Percentiles rank a stretch among this genome's conserved stretches.
Conservation (phyloP, 2,329 filamentous ascomycete species). For the Alternaria atra region DNA sequence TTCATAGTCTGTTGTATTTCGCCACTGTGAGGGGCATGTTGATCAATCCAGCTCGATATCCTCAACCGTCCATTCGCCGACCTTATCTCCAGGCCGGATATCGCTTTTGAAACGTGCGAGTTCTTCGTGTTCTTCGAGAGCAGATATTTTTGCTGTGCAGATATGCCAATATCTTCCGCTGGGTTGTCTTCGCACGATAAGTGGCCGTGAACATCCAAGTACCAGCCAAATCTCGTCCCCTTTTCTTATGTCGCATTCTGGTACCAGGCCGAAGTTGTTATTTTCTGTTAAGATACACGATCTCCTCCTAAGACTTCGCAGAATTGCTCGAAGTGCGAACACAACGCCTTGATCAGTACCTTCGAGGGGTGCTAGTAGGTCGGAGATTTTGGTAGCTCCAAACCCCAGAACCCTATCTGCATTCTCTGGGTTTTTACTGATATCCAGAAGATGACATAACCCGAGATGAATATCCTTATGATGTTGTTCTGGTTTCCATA, state of each 20-base stretch:
- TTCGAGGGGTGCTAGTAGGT: no score
- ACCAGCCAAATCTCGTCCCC: not conserved
- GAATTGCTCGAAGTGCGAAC: not conserved
- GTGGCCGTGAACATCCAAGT: not conserved
- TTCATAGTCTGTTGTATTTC: not conserved
- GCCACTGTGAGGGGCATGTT: no score
- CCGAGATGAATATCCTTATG: no score
- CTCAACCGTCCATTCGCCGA: not conserved
- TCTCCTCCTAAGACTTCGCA: not conserved
- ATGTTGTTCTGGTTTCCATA: no score
- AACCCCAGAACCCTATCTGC: no score
- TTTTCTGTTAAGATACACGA: not conserved
- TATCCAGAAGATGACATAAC: no score
- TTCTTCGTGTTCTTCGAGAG: not conserved
- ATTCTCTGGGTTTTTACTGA: no score
- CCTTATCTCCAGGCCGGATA: not conserved
- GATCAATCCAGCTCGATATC: not conserved
- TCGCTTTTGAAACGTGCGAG: fast-evolving
- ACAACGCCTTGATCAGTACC: not conserved
- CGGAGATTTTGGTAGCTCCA: no score
- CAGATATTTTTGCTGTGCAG: not conserved
- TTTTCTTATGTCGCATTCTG: not conserved
- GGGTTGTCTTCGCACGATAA: not conserved
- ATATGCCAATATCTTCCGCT: not conserved
- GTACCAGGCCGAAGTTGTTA: not conserved